A percentile compares a stretch with the other conserved stretches of the same genome.
These are phyloP conservation scores for Caloboletus firmus DNA, from an alignment of 1,284 basidiomycete genomes.

Conservation along the genomic window DNA sequence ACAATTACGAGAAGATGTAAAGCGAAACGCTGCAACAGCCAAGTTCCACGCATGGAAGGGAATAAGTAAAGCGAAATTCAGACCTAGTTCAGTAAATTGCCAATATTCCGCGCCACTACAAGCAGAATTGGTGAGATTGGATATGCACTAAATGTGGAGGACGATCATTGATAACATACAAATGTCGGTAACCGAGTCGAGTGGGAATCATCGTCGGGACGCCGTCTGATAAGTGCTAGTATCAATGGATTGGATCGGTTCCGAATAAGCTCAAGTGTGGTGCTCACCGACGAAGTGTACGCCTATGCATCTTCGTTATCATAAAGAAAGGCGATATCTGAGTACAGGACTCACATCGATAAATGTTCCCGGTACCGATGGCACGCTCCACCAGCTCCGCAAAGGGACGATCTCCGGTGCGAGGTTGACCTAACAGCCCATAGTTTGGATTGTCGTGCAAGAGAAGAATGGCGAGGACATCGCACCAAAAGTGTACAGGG, in stretches of 20 bases:
- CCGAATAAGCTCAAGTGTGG: not conserved
- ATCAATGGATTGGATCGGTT: not conserved
- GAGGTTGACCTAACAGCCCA: conserved; percentile 41
- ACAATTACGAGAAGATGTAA: not conserved
- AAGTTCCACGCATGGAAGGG: not conserved
- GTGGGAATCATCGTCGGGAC: conserved; percentile 44
- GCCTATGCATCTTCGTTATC: conserved; percentile 25
- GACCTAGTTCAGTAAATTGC: conserved; percentile 42
- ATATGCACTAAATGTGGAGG: not conserved
- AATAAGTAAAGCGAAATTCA: not conserved
- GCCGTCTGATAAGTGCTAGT: conserved; percentile 35
- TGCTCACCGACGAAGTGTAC: conserved; percentile 41
- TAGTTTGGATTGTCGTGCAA: not conserved
- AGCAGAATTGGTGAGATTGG: not conserved
- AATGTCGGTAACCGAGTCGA: conserved; percentile 44
- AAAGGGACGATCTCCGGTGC: conserved; percentile 43
- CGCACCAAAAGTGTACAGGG: conserved; percentile 45
- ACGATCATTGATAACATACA: conserved; percentile 32
- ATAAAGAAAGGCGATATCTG: not conserved
- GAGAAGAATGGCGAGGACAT: not conserved
- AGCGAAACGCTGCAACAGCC: not conserved
- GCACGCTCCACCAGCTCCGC: conserved; percentile 39
- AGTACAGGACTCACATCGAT: conserved; percentile 36
- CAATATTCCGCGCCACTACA: conserved; percentile 46
- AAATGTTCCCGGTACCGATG: conserved; percentile 40